Evolutionary conservation across 805 yeast species (phyloP), one percentile per base, ranked within the genome.

Genomic region (Yarrowia sp.): DNA sequence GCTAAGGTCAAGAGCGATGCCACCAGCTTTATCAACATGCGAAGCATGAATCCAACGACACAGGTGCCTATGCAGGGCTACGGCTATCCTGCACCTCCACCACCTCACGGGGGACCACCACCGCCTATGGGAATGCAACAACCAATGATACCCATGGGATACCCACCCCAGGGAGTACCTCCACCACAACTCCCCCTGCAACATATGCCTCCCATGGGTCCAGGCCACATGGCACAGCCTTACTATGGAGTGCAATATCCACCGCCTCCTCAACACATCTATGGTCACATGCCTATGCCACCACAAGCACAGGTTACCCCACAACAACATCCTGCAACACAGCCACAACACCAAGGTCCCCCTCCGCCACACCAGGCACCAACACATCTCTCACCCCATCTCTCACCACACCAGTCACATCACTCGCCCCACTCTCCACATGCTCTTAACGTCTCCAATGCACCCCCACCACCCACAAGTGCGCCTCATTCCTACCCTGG

Each of bases 11-110:
- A 41, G 46, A 33, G 30, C 19, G 65, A 51, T 44, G 62, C 58
- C 66, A 41, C 49, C 36, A 30, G 40, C 30, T 58, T 58, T 33
- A 58, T 58, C 41, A 58, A 43, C 38, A 58, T 58, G 51, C 51
- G 63, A 11, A 30, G 24, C 51, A 58, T 58, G 41, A 58, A 41
- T 41, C 51, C 63, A 40, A 41, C 51, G 30, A 41, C 63, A 30
- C 63, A 43, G 32, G 38, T 40, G 41, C 62, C 49, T 11, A 38
- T 38, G 62, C 38, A 41, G 16, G 62, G 46, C 19, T 56, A 40
- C n/a, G 46, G 62, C 14, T 56, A 38, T 11, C 46, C 49, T 14
- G 46, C 62, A 7, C 46, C 46, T 10, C 38, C 32, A 14, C 61
- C 46, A 2, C 32, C 61, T 9, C 61, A 26, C 5, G 51, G 36